Conservation (phyloP, 78 protist genomes). For the Planoprotostelium fungivorum region DNA sequence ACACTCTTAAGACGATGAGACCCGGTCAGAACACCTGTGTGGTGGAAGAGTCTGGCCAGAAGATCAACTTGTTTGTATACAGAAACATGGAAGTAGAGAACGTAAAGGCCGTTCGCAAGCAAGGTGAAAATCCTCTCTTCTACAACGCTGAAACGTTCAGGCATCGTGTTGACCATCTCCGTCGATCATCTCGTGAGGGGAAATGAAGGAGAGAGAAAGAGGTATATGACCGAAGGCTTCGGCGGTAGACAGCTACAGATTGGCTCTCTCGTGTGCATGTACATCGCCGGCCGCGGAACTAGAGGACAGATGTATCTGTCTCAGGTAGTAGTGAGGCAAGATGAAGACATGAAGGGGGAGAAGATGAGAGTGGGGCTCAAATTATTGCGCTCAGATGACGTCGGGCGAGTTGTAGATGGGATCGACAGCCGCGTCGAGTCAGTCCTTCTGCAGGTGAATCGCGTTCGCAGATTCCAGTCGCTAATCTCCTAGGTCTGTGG, state of each 20-base stretch:
- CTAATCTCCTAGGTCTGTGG: constrained; percentile 15
- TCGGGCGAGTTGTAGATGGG: neutral
- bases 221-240: neutral
- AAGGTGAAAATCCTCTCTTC: neutral
- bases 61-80: neutral
- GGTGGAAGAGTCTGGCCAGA: neutral
- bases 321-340: neutral
- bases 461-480: constrained; percentile 40
- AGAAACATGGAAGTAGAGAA: constrained; percentile 4
- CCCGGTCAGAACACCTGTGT: constrained; percentile 6
- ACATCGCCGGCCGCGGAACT: neutral
- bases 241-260: neutral
- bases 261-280: neutral
- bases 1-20: neutral
- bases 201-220: neutral
- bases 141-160: neutral
- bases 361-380: neutral
- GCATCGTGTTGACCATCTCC: neutral
- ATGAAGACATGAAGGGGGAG: neutral
- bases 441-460: constrained; percentile 5
- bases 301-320: neutral
- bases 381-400: neutral
- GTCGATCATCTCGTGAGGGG: neutral
- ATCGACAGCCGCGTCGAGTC: neutral
- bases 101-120: neutral